Conservation (phyloP, 805 yeast genomes). For the Candida pseudoglaebosa region DNA sequence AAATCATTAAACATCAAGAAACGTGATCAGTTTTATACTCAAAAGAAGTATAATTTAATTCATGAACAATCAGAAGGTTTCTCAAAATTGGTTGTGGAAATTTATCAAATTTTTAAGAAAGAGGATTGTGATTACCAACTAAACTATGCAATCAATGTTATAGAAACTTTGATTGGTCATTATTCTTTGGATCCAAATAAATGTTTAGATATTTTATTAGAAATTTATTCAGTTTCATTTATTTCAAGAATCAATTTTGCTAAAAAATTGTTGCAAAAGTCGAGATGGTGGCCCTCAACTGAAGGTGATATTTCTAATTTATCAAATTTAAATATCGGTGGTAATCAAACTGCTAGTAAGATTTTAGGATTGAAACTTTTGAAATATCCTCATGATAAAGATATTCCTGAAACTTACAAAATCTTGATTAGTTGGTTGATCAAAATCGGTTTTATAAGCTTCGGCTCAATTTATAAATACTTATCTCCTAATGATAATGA, state of each 20-base stretch:
- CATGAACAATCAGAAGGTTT: slow-evolving; percentile 80
- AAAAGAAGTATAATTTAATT: slow-evolving; percentile 60
- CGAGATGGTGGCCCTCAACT: slow-evolving; percentile 66
- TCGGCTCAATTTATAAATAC: slow-evolving; percentile 56
- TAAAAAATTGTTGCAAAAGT: slow-evolving; percentile 44
- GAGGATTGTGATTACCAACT: slow-evolving; percentile 40
- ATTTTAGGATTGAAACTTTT: slow-evolving; percentile 46
- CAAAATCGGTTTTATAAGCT: slow-evolving; percentile 61
- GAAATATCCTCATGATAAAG: slow-evolving; percentile 26
- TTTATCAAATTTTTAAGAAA: slow-evolving; percentile 36
- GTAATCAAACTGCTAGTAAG: slow-evolving; percentile 52
- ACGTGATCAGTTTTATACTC: slow-evolving; percentile 43
- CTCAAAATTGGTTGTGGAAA: slow-evolving; percentile 53
- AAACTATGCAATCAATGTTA: slow-evolving; percentile 40
- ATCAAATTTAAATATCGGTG: slow-evolving; percentile 42
- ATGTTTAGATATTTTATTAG: slow-evolving; percentile 59
- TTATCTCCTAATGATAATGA: slow-evolving; percentile 50
- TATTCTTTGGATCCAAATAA: slow-evolving; percentile 71
- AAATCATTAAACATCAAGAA: slow-evolving; percentile 32
- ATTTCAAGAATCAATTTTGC: slow-evolving; percentile 44
- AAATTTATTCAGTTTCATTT: slow-evolving; percentile 44
- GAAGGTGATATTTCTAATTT: slow-evolving; percentile 31
- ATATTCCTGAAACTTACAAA: slow-evolving; percentile 40
- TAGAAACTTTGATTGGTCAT: slow-evolving; percentile 65
- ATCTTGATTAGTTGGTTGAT: slow-evolving; percentile 53